Evolutionary conservation across 768 basidiomycete species (phyloP).

Genomic region (Amanita subjunquillea): DNA sequence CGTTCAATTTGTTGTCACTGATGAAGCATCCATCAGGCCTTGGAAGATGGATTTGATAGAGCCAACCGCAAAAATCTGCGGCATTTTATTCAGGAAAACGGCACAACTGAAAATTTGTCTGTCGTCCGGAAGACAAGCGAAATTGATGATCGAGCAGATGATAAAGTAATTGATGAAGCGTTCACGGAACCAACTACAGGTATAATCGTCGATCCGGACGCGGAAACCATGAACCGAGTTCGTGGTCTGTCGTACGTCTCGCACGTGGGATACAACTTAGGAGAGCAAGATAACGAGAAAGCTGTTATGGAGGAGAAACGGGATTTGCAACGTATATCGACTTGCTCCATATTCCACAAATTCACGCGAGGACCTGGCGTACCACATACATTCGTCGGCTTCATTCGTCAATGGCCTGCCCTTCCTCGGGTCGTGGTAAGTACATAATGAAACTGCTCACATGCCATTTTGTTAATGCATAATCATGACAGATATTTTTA

Average conservation of each 20-base stretch:
- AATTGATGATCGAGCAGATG: not conserved
- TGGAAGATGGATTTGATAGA: slow-evolving; percentile 56
- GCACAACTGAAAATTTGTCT: slow-evolving; percentile 8
- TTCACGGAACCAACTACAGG: slow-evolving; percentile 5
- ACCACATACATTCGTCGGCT: slow-evolving; percentile 57
- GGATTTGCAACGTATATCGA: slow-evolving; percentile 31
- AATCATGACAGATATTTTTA: slow-evolving; percentile 41
- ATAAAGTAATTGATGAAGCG: not conserved
- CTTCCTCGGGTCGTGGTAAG: slow-evolving; percentile 56
- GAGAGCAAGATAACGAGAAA: slow-evolving; percentile 11
- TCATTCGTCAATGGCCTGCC: slow-evolving; percentile 57
- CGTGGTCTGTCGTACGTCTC: slow-evolving; percentile 12
- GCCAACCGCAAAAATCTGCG: slow-evolving; percentile 41
- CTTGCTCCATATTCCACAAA: slow-evolving; percentile 51
- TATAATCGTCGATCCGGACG: slow-evolving; percentile 8
- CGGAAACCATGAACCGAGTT: slow-evolving; percentile 7
- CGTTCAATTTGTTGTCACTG: not conserved
- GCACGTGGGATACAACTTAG: slow-evolving; percentile 5
- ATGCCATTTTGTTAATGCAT: not conserved
- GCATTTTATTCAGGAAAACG: slow-evolving; percentile 38
- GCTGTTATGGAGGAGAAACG: slow-evolving; percentile 14
- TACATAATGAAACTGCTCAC: slow-evolving; percentile 3
- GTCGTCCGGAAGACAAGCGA: not conserved
- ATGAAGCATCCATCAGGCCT: slow-evolving; percentile 18
- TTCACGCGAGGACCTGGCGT: slow-evolving; percentile 41